phyloP scores from a whole-genome alignment of 169 alveolate species.

The Cryptosporidium xiaoi region DNA sequence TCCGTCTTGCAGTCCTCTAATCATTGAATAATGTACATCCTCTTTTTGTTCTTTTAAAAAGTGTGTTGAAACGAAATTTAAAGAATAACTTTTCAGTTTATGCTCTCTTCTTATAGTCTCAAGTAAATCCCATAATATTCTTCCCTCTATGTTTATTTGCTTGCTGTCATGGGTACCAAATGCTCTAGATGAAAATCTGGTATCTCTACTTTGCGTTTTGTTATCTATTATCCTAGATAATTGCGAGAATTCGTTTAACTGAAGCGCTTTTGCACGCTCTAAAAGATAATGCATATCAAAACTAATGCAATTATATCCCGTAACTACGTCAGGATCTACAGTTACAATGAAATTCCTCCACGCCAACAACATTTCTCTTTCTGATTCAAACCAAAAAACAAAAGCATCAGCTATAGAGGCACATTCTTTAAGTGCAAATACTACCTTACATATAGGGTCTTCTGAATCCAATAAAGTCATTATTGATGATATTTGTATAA shows the following conservation, averaged over 20 bases:
- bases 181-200: conserved; percentile 88
- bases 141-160: conserved; percentile 94
- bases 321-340: conserved; percentile 95
- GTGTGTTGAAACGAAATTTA: conserved; percentile 96
- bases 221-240: conserved; percentile 37
- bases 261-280: conserved; percentile 91
- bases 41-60: conserved; percentile 98
- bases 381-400: conserved; percentile 88
- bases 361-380: conserved; percentile 87
- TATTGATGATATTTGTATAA: conserved; percentile 95
- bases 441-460: conserved; percentile 83
- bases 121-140: conserved; percentile 96
- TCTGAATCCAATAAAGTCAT: conserved; percentile 82
- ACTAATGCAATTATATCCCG: conserved; percentile 98
- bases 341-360: conserved; percentile 87
- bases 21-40: conserved; percentile 98
- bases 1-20: conserved; percentile 92
- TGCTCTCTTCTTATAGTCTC: conserved; percentile 96
- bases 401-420: conserved; percentile 88
- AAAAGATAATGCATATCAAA: conserved; percentile 97
- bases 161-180: conserved; percentile 94
- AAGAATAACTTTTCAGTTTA: conserved; percentile 95
- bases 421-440: conserved; percentile 87
- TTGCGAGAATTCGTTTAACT: conserved; percentile 85
- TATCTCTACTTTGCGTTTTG: conserved; percentile 79